Percentiles rank a stretch among this genome's conserved stretches.
These are phyloP conservation scores for Metarhizium album DNA, from an alignment of 2,329 filamentous ascomycete species.

Conservation along the genomic window DNA sequence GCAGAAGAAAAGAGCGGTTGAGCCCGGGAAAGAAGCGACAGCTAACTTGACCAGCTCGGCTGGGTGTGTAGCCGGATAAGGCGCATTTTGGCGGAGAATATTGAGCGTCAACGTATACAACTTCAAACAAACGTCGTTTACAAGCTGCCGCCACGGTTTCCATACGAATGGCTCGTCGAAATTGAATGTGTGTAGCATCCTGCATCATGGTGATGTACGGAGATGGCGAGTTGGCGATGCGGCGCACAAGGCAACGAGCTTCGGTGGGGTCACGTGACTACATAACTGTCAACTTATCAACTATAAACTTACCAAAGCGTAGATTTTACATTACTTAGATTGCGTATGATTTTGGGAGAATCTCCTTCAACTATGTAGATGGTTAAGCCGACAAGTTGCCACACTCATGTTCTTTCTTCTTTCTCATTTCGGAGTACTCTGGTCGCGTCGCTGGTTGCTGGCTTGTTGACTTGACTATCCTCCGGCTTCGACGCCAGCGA, in stretches of 20 bases:
- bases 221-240: background rate
- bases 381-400: no score
- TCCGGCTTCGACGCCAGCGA: no score
- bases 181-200: background rate
- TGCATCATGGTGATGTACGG: background rate
- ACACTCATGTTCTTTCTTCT: no score
- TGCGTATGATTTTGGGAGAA: no score
- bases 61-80: background rate
- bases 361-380: no score
- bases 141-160: background rate
- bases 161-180: background rate
- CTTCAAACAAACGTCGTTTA: background rate
- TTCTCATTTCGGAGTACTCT: no score
- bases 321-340: no score
- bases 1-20: slow-evolving; percentile 10
- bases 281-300: no score
- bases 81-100: background rate
- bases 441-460: no score
- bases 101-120: background rate
- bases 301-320: no score
- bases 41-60: slow-evolving; percentile 5
- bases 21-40: slow-evolving; percentile 7
- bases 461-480: no score
- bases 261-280: background rate
- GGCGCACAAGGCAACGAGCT: background rate